Evolutionary conservation across 2,329 filamentous ascomycete genomes (phyloP).

Genomic region (Colletotrichum sp.): DNA sequence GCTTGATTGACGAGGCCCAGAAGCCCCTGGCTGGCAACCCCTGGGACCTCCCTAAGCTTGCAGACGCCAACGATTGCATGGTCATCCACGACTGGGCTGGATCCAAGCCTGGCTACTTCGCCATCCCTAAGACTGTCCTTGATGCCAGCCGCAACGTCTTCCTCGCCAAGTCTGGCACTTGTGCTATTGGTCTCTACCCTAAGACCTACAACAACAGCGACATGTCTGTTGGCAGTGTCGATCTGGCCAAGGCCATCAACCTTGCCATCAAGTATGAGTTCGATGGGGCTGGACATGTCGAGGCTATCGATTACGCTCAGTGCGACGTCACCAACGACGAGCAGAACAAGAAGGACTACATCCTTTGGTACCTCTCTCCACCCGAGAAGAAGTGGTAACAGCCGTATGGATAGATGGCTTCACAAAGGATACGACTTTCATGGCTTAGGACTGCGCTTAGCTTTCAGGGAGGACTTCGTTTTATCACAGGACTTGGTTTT

Average conservation of each 20-base stretch:
- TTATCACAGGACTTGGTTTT: background rate
- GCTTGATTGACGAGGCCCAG: background rate
- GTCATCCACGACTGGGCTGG: background rate
- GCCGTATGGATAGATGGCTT: background rate
- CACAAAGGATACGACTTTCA: background rate
- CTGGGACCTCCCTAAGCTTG: background rate
- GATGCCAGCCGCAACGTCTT: background rate
- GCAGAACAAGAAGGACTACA: background rate
- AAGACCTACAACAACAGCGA: background rate
- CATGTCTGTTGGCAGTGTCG: background rate
- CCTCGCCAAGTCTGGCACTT: background rate
- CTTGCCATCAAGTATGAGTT: background rate
- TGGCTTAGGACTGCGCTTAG: background rate
- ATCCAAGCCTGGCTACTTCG: background rate
- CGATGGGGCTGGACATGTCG: background rate
- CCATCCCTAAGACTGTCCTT: background rate
- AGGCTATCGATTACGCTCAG: background rate
- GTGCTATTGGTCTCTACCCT: background rate
- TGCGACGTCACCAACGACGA: background rate
- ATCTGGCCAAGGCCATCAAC: background rate
- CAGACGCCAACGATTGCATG: background rate
- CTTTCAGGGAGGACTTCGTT: background rate
- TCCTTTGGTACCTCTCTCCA: background rate
- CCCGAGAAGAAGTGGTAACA: background rate
- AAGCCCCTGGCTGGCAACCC: background rate